A percentile compares a stretch with the other conserved stretches of the same genome.
These are phyloP conservation scores for Venturiaceae sp. DNA, from an alignment of 2,329 filamentous ascomycete genomes.

Conservation along the genomic window DNA sequence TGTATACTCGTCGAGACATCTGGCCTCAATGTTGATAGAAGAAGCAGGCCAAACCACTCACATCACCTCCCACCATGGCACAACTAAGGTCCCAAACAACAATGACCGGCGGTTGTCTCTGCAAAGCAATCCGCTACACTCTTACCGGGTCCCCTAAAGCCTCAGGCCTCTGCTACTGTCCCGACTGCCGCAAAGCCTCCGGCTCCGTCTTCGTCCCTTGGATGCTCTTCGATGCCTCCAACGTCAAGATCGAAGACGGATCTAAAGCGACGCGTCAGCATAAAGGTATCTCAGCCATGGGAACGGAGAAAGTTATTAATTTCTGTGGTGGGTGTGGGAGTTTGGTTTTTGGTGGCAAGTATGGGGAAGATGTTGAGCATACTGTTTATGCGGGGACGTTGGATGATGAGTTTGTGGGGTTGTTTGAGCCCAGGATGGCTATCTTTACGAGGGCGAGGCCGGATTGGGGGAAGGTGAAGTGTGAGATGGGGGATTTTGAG, in stretches of 20 bases:
- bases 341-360: neutral
- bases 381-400: neutral
- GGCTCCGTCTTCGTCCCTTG: neutral
- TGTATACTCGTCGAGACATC: no score
- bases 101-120: slow-evolving; percentile 5
- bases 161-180: slow-evolving; percentile 1
- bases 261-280: neutral
- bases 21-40: no score
- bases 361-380: neutral
- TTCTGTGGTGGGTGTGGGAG: slow-evolving; percentile 1
- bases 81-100: neutral
- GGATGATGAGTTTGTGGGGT: neutral
- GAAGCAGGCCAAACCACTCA: no score
- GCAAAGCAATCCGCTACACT: slow-evolving; percentile 2
- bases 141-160: neutral
- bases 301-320: neutral
- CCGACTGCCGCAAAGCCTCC: slow-evolving; percentile 1
- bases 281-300: neutral
- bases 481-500: neutral
- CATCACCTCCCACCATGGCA: no score
- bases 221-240: neutral
- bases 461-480: neutral
- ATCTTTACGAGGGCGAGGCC: neutral
- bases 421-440: neutral
- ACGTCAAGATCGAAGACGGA: neutral